Evolutionary conservation across 257 asterid genomes (phyloP).

Genomic region (Solanum okadae): DNA sequence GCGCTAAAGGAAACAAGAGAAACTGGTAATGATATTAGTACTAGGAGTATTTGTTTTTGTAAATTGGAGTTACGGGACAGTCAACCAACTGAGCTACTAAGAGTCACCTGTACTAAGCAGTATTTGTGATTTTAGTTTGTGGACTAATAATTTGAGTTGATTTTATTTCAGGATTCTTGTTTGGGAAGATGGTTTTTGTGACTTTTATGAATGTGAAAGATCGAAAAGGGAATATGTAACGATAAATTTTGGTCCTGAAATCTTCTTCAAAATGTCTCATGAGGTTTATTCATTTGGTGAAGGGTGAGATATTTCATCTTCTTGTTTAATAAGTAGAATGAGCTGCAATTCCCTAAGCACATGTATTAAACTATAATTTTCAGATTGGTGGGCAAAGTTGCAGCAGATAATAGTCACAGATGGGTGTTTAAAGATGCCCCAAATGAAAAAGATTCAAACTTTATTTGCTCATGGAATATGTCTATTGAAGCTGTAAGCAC

Average conservation of each 20-base stretch:
- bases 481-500: slow-evolving; percentile 56
- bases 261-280: slow-evolving; percentile 79
- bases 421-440: slow-evolving; percentile 65
- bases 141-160: neutral
- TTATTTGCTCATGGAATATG: slow-evolving; percentile 60
- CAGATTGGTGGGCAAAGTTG: slow-evolving; percentile 83
- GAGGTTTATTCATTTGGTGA: slow-evolving; percentile 82
- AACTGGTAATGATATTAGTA: slow-evolving; percentile 41
- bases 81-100: neutral
- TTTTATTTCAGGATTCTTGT: slow-evolving; percentile 66
- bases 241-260: slow-evolving; percentile 66
- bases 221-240: slow-evolving; percentile 33
- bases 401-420: slow-evolving; percentile 74
- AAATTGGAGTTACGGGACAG: neutral
- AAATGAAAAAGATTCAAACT: slow-evolving; percentile 43
- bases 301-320: slow-evolving; percentile 35
- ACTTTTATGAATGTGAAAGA: slow-evolving; percentile 55
- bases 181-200: slow-evolving; percentile 89
- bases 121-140: neutral
- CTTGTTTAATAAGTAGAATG: neutral
- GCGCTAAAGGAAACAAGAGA: slow-evolving; percentile 66
- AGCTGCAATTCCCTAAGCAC: neutral
- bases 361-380: neutral
- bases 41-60: neutral
- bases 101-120: neutral